Conservation (phyloP, 192 early-diverging fungal species). For the Phycomyces nitens region DNA sequence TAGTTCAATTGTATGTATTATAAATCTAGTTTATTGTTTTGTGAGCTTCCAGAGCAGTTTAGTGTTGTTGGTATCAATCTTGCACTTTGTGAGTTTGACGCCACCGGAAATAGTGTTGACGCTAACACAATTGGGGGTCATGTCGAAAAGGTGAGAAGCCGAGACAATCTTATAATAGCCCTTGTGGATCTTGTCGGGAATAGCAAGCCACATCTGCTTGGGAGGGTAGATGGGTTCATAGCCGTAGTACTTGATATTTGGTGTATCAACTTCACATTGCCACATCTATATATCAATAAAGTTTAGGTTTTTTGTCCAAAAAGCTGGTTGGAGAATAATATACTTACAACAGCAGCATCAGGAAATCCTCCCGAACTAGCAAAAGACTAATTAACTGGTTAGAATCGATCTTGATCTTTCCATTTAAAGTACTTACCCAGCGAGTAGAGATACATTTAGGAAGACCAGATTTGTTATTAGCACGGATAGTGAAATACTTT, state of each 20-base stretch:
- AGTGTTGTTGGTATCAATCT: conserved; percentile 18
- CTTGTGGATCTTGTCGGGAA: conserved; percentile 6
- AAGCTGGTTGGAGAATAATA: neutral
- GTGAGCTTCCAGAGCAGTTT: conserved; percentile 17
- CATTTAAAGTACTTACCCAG: conserved; percentile 9
- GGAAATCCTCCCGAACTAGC: conserved; percentile 2
- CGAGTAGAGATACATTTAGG: conserved; percentile 30
- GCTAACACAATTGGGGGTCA: conserved; percentile 25
- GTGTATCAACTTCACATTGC: conserved; percentile 28
- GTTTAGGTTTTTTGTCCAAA: neutral
- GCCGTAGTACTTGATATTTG: neutral
- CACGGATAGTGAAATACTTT: conserved; percentile 26
- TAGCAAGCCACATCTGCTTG: conserved; percentile 27
- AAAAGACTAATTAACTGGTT: neutral
- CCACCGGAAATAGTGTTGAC: conserved; percentile 16
- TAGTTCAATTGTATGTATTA: no score
- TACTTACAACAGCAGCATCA: conserved; percentile 33
- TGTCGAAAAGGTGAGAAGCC: conserved; percentile 29
- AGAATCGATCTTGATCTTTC: neutral
- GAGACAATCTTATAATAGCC: conserved; percentile 19
- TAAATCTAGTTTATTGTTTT: no score
- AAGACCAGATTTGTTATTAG: conserved; percentile 12
- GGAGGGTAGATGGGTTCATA: conserved; percentile 16
- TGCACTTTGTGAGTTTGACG: conserved; percentile 15
- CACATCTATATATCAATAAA: conserved; percentile 18